Evolutionary conservation across 495 filamentous ascomycete species (phyloP).

Genomic region (Talaromyces stipitatus): DNA sequence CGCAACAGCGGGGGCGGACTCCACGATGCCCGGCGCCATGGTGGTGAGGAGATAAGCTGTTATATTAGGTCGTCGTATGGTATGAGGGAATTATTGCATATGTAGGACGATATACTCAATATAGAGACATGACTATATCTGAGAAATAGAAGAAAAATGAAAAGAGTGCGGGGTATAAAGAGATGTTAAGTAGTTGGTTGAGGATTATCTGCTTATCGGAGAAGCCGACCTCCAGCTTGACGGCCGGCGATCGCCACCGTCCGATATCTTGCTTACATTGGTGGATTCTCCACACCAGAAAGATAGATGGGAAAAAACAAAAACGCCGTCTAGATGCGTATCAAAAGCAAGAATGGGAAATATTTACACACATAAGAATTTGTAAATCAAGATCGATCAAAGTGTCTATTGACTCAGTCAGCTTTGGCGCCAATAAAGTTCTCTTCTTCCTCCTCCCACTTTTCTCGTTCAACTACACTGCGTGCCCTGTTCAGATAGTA

Average conservation of each 20-base stretch:
- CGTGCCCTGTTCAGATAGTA: constrained; percentile 23
- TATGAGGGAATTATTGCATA: background rate
- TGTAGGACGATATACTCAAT: background rate
- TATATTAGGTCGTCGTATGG: background rate
- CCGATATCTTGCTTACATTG: constrained; percentile 18
- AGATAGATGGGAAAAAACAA: background rate
- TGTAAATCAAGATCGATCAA: constrained; percentile 2
- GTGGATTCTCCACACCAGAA: background rate
- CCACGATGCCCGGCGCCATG: constrained; percentile 58
- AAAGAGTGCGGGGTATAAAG: background rate
- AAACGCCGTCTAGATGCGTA: constrained; percentile 1
- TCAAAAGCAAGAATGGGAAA: background rate
- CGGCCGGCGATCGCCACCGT: constrained; percentile 38
- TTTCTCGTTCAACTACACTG: constrained; percentile 35
- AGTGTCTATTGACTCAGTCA: constrained; percentile 3
- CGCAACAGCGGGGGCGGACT: constrained; percentile 38
- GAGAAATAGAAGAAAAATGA: background rate
- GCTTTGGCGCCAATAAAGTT: constrained; percentile 26
- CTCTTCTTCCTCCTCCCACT: constrained; percentile 40
- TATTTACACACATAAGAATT: constrained; percentile 6
- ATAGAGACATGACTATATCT: background rate
- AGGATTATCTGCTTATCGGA: background rate
- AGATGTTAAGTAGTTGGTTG: background rate
- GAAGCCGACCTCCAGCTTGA: background rate
- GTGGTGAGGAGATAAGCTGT: constrained; percentile 1